phyloP scores from a whole-genome alignment of 2,329 filamentous ascomycete species.

The Fusarium mangiferae region DNA sequence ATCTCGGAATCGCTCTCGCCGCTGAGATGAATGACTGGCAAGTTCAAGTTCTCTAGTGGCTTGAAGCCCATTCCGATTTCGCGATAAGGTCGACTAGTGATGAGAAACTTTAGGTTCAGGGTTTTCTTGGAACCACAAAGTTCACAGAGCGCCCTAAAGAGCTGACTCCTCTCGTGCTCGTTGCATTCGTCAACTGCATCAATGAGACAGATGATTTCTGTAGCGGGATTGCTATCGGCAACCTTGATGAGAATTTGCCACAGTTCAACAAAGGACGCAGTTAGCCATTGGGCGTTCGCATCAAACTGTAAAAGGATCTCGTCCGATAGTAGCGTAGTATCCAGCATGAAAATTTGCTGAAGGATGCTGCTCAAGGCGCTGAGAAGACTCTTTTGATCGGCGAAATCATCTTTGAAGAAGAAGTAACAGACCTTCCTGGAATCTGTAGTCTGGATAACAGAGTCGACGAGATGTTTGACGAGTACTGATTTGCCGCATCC shows the following conservation, averaged over 20 bases:
- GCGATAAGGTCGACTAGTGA: not conserved
- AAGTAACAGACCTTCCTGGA: not conserved
- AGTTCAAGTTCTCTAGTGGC: not conserved
- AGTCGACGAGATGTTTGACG: not conserved
- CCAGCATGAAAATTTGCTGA: not conserved
- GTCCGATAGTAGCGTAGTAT: not conserved
- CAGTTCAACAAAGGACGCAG: not conserved
- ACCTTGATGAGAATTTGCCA: not conserved
- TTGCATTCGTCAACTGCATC: not conserved
- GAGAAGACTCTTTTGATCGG: not conserved
- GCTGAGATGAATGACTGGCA: not conserved
- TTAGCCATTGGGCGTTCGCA: not conserved
- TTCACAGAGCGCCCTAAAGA: not conserved
- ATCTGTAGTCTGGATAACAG: accelerated
- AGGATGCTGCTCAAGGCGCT: not conserved
- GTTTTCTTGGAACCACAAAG: not conserved
- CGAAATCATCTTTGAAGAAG: not conserved
- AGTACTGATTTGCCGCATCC: not conserved
- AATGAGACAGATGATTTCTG: not conserved
- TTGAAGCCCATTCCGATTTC: not conserved
- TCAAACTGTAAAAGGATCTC: not conserved
- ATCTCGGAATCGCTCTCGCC: not conserved
- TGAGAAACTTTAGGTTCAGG: not conserved
- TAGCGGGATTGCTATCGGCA: not conserved
- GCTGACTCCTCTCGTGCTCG: not conserved